phyloP scores from a whole-genome alignment of 306 rosid species.

The Bauhinia variegata region DNA sequence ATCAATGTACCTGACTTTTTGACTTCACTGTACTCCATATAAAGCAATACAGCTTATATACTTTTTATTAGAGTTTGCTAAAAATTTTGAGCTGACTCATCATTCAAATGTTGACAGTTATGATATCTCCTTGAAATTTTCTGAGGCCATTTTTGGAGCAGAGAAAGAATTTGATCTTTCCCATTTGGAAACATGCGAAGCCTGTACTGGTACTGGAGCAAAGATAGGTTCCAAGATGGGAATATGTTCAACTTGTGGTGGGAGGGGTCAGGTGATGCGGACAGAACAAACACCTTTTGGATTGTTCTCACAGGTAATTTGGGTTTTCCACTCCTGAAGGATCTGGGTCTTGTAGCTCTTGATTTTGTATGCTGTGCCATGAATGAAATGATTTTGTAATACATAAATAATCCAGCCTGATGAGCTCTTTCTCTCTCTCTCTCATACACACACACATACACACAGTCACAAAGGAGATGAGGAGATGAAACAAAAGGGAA shows the following conservation, averaged over 20 bases:
- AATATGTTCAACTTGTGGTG: conserved; percentile 71
- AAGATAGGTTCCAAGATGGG: conserved; percentile 63
- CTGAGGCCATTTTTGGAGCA: conserved; percentile 68
- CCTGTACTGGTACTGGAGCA: conserved; percentile 59
- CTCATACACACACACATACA: no score
- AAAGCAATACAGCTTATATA: conserved; percentile 19
- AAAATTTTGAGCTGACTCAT: conserved; percentile 39
- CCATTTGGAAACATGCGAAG: conserved; percentile 70
- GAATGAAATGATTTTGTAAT: no score
- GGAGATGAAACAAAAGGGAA: no score
- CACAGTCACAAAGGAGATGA: no score
- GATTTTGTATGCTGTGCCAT: conserved; percentile 22
- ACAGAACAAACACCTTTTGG: conserved; percentile 78
- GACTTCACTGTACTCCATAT: conserved; percentile 22
- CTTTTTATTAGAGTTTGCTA: conserved; percentile 17
- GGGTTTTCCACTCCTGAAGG: conserved; percentile 10
- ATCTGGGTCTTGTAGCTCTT: conserved; percentile 11
- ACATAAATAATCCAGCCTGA: no score
- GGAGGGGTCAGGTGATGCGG: conserved; percentile 75
- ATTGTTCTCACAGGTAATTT: conserved; percentile 62
- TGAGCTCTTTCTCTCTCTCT: no score
- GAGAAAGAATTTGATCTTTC: conserved; percentile 70
- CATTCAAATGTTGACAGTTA: conserved; percentile 58
- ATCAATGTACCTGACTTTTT: neutral
- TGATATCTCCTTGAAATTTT: conserved; percentile 57